Evolutionary conservation across 768 basidiomycete species (phyloP).

Genomic region (Psilocybe cubensis): DNA sequence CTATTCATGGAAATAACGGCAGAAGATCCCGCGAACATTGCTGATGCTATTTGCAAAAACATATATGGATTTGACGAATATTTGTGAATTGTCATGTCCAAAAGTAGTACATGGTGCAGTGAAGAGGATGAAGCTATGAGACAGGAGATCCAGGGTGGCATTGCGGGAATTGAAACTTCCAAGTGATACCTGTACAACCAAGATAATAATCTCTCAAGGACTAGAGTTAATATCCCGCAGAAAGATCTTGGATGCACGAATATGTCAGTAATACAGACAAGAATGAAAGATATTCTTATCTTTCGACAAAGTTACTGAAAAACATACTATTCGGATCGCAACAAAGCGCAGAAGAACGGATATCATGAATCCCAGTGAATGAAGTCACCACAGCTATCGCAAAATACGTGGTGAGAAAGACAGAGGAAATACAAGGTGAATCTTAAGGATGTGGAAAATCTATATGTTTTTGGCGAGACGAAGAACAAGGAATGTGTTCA

Average conservation of each 20-base stretch:
- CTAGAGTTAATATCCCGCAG: background rate
- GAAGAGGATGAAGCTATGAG: constrained; percentile 1
- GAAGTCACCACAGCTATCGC: too few species aligned
- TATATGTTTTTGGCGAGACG: too few species aligned
- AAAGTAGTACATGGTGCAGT: background rate
- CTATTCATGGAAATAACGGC: background rate
- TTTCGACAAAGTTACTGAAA: too few species aligned
- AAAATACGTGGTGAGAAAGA: too few species aligned
- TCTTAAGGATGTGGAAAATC: too few species aligned
- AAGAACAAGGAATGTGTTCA: too few species aligned
- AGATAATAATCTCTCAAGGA: background rate
- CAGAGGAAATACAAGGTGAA: too few species aligned
- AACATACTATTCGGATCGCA: too few species aligned
- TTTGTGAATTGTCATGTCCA: constrained; percentile 14
- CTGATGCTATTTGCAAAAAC: constrained; percentile 30
- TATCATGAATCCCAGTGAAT: too few species aligned
- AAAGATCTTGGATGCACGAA: background rate
- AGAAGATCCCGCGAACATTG: constrained; percentile 23
- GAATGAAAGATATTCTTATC: too few species aligned
- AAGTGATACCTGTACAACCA: background rate
- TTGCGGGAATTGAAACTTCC: background rate
- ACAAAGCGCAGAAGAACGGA: too few species aligned
- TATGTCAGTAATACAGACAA: too few species aligned
- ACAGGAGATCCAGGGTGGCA: constrained; percentile 1
- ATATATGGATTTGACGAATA: constrained; percentile 17